phyloP scores from a whole-genome alignment of 2,329 filamentous ascomycete genomes.

The Gyromitra esculenta region DNA sequence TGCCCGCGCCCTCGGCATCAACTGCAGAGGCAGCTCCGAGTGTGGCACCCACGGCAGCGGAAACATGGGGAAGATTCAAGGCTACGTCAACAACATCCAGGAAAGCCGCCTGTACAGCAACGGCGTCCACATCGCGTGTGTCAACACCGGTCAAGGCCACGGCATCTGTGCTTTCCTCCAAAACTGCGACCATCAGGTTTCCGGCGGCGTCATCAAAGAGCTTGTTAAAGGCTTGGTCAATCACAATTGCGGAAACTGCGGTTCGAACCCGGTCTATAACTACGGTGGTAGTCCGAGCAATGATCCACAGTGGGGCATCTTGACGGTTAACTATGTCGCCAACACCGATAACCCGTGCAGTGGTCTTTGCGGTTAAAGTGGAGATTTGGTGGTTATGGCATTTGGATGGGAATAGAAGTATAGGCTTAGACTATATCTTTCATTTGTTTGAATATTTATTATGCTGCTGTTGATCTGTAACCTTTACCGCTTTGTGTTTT shows the following conservation, averaged over 20 bases:
- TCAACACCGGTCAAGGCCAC: neutral
- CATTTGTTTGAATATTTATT: too few relatives aligned
- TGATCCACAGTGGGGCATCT: constrained; percentile 11
- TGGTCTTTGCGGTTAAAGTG: constrained; percentile 12
- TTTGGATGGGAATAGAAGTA: too few relatives aligned
- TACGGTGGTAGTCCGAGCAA: constrained; percentile 4
- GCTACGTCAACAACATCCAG: neutral
- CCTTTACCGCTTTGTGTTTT: too few relatives aligned
- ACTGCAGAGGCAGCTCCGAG: constrained; percentile 6
- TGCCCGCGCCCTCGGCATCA: constrained; percentile 10
- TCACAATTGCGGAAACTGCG: constrained; percentile 4
- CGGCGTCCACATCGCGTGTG: constrained; percentile 17
- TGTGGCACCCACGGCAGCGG: neutral
- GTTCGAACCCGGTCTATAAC: constrained; percentile 5
- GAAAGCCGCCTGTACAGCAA: constrained; percentile 3
- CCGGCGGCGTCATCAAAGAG: neutral
- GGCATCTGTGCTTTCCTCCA: constrained; percentile 25
- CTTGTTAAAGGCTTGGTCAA: neutral
- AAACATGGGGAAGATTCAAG: neutral
- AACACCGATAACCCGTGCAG: constrained; percentile 9
- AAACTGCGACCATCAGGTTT: neutral
- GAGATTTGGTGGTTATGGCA: neutral
- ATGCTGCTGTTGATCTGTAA: too few relatives aligned
- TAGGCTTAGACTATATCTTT: too few relatives aligned
- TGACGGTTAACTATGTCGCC: constrained; percentile 9